phyloP scores from a whole-genome alignment of 371 early-diverging fungal genomes.

The Parasitella parasitica region DNA sequence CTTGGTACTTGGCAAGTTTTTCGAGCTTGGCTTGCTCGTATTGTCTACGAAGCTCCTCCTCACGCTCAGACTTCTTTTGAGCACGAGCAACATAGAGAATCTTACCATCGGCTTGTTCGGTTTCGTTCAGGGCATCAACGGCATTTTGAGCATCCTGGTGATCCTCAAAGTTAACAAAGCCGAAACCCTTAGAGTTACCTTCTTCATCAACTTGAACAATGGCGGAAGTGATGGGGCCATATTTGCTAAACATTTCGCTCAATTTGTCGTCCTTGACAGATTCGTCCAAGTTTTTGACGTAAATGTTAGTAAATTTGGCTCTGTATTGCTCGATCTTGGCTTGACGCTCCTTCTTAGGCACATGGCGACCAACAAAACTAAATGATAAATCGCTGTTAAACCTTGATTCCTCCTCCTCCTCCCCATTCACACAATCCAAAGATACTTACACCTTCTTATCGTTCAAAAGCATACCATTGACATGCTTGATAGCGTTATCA shows the following conservation, averaged over 20 bases:
- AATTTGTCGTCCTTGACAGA: slow-evolving; percentile 85
- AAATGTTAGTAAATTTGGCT: slow-evolving; percentile 96
- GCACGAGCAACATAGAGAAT: slow-evolving; percentile 96
- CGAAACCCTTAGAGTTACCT: slow-evolving; percentile 91
- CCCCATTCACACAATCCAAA: background rate
- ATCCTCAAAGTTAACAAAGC: slow-evolving; percentile 95
- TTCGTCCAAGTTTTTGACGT: slow-evolving; percentile 96
- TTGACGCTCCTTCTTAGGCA: slow-evolving; percentile 91
- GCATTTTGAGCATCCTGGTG: slow-evolving; percentile 93
- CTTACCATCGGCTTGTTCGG: slow-evolving; percentile 83
- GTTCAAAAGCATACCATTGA: slow-evolving; percentile 98
- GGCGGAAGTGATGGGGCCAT: slow-evolving; percentile 88
- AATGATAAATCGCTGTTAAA: background rate
- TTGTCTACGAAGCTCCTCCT: slow-evolving; percentile 92
- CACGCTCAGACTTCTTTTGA: slow-evolving; percentile 98
- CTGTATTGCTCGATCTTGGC: slow-evolving; percentile 91
- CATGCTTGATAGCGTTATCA: slow-evolving; percentile 94
- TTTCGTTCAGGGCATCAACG: slow-evolving; percentile 93
- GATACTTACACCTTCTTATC: slow-evolving; percentile 82
- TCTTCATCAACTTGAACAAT: slow-evolving; percentile 74
- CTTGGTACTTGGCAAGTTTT: slow-evolving; percentile 96
- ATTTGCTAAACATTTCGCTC: slow-evolving; percentile 78
- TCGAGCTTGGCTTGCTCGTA: slow-evolving; percentile 93
- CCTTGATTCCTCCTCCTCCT: background rate
- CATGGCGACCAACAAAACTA: slow-evolving; percentile 86